Percentiles rank a stretch among this genome's conserved stretches.
Evolutionary conservation across 192 early-diverging fungal genomes (phyloP).

Genomic region (Piromyces sp.): DNA sequence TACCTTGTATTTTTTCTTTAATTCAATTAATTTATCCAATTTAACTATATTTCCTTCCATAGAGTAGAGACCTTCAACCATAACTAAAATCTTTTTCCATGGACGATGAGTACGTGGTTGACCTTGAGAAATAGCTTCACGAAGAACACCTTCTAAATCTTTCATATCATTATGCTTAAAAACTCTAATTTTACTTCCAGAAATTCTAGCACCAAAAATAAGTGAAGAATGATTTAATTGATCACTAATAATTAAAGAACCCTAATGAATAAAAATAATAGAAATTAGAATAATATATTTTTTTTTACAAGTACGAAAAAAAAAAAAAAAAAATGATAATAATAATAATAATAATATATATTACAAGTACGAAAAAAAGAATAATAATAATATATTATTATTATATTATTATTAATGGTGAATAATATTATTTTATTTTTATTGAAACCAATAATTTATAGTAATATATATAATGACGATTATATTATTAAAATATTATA

Average conservation of each 20-base stretch:
- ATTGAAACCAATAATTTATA: too few relatives aligned
- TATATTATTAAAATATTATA: too few relatives aligned
- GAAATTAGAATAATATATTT: too few relatives aligned
- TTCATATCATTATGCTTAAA: conserved; percentile 84
- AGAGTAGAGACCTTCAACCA: conserved; percentile 91
- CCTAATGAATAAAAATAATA: too few relatives aligned
- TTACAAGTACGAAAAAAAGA: too few relatives aligned
- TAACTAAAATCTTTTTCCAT: conserved; percentile 95
- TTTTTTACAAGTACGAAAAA: neutral
- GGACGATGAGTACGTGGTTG: conserved; percentile 94
- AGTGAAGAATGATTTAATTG: conserved; percentile 90
- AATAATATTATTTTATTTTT: too few relatives aligned
- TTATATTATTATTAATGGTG: too few relatives aligned
- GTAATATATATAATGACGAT: too few relatives aligned
- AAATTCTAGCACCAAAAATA: conserved; percentile 82
- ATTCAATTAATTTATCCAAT: conserved; percentile 68
- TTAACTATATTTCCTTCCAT: conserved; percentile 92
- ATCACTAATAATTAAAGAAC: conserved; percentile 83
- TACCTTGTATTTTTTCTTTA: conserved; percentile 80
- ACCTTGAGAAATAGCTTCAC: conserved; percentile 78
- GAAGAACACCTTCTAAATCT: conserved; percentile 62
- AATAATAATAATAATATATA: too few relatives aligned
- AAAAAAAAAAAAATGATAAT: neutral
- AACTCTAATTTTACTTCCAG: conserved; percentile 74
- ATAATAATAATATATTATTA: too few relatives aligned